Base-by-base conservation (phyloP, 441 rosid genomes). In the Corymbia calophylla region DNA sequence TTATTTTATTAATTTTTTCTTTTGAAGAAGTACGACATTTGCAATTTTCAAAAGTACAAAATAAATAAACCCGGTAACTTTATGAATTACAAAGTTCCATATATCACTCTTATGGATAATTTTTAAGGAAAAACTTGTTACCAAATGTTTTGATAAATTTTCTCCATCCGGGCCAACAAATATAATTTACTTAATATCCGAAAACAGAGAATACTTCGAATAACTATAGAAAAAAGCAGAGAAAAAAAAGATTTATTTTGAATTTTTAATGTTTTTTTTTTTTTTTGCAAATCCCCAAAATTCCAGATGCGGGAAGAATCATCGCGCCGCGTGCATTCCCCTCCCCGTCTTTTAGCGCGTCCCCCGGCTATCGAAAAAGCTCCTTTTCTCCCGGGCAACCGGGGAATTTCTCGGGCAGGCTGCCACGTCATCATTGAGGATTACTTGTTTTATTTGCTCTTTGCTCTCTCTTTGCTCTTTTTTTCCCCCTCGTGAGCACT, bases 11-110 rank as follows among this genome's bases (percentile, higher is more conserved):
- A n/a, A n/a, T n/a, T n/a, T 35, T 73, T 11, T 16, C 29, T 21
- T 15, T 21, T 39, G 39, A 39, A 39, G 7, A 21, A 73, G 16
- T 23, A 5, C 4, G 1, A 70, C 5, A 10, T 3, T 70, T 8
- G 1, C 7, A 35, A 1, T 3, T 10, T 70, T 35, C 4, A 5
- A 19, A 70, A 70, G 23, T 35, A 11, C 48, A 35, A 70, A 2
- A 19, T 19, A 11, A 15, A 10, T 1, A 35, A 35, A 21, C 1
- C 1, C 9, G 0, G 3, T 21, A 35, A 19, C 0, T 70, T 2
- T 0, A 70, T 19, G 13, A 70, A 70, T 35, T 1, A 15, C 10
- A 0, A 19, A 70, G 16, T 19, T 35, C 2, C 44, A 35, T 21
- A 35, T 39, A 19, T 21, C 9, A 10, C 5, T 35, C 9, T 70